Conservation (phyloP, 257 asterid species). For the Solanum neorickii region DNA sequence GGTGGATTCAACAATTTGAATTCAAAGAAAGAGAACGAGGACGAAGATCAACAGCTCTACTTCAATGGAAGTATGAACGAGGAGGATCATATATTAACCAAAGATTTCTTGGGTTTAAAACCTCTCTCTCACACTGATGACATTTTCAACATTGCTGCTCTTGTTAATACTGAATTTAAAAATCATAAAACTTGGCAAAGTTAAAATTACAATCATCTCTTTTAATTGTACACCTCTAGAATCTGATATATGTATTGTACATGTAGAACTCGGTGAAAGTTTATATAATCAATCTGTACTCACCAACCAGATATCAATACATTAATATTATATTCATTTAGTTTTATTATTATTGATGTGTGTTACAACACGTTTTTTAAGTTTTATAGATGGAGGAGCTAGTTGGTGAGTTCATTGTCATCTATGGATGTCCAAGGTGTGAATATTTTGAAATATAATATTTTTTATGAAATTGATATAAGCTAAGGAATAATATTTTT, state of each 20-base stretch:
- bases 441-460: background rate
- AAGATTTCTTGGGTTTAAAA: slow-evolving; percentile 79
- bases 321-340: too few species aligned
- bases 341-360: background rate
- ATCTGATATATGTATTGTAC: background rate
- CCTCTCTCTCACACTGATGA: slow-evolving; percentile 59
- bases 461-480: background rate
- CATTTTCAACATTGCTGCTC: slow-evolving; percentile 41
- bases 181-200: slow-evolving; percentile 48
- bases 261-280: background rate
- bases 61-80: background rate
- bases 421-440: background rate
- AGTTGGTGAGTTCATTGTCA: background rate
- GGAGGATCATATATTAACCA: slow-evolving; percentile 24
- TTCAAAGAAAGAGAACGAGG: slow-evolving; percentile 8
- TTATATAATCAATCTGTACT: too few species aligned
- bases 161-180: slow-evolving; percentile 13
- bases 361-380: background rate
- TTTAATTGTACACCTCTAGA: background rate
- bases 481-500: background rate
- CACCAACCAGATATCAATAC: background rate
- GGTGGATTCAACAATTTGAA: slow-evolving; percentile 26
- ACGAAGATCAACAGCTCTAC: background rate
- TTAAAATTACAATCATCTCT: background rate
- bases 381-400: background rate